phyloP scores from a whole-genome alignment of 176 grass and related monocot species.

The Phoenix roebelenii region DNA sequence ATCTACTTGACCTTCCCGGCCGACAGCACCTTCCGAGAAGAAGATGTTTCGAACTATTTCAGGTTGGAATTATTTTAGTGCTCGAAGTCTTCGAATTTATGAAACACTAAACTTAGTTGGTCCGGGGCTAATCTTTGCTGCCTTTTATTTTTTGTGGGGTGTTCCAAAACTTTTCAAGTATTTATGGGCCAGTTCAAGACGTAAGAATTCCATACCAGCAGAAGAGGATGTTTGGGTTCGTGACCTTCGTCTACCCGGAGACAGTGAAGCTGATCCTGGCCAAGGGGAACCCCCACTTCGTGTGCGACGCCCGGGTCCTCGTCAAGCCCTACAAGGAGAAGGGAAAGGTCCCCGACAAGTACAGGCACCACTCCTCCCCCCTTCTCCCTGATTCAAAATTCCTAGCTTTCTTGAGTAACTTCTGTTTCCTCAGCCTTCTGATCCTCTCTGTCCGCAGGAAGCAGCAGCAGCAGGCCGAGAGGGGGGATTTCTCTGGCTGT shows the following conservation, averaged over 20 bases:
- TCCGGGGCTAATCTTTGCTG: too few species aligned
- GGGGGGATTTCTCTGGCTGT: slow-evolving; percentile 62
- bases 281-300: slow-evolving; percentile 92
- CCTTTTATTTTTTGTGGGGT: too few species aligned
- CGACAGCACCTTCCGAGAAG: slow-evolving; percentile 94
- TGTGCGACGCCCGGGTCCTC: slow-evolving; percentile 82
- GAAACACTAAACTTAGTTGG: too few species aligned
- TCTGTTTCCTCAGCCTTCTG: background rate
- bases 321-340: slow-evolving; percentile 99
- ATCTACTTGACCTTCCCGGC: slow-evolving; percentile 99
- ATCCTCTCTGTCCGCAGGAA: slow-evolving; percentile 35
- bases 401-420: background rate
- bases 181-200: slow-evolving; percentile 93
- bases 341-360: slow-evolving; percentile 93
- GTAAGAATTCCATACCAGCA: slow-evolving; percentile 96
- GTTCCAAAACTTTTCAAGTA: slow-evolving; percentile 30
- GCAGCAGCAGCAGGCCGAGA: slow-evolving; percentile 34
- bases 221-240: slow-evolving; percentile 99
- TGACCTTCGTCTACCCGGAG: slow-evolving; percentile 92
- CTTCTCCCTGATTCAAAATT: background rate
- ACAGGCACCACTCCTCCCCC: slow-evolving; percentile 35
- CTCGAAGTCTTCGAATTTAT: too few species aligned
- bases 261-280: slow-evolving; percentile 89
- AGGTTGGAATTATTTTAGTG: slow-evolving; percentile 28
- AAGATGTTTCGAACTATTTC: slow-evolving; percentile 97